A percentile compares a stretch with the other conserved stretches of the same genome.
phyloP scores from a whole-genome alignment of 192 early-diverging fungal species.

The Neocallimastix lanati region DNA sequence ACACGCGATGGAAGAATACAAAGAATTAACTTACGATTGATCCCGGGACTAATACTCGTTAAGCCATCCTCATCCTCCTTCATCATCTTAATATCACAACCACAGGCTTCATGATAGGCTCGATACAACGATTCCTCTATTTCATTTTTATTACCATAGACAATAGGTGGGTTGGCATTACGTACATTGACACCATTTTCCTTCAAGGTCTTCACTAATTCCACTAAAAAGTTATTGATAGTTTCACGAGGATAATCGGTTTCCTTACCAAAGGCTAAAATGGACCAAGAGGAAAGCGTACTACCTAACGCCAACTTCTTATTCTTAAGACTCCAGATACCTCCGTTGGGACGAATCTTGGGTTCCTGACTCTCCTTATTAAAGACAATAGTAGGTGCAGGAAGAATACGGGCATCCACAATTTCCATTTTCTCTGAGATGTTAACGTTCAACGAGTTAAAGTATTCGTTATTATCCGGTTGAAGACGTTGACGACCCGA shows the following conservation, averaged over 20 bases:
- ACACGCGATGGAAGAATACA: conserved; percentile 43
- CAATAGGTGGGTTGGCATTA: not conserved
- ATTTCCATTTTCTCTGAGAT: conserved; percentile 23
- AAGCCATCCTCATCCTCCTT: not conserved
- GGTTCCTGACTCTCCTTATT: conserved; percentile 38
- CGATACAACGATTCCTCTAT: conserved; percentile 47
- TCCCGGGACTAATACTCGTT: conserved; percentile 20
- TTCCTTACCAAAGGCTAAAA: conserved; percentile 53
- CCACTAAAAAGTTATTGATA: conserved; percentile 52
- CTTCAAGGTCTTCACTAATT: conserved; percentile 50
- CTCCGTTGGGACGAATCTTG: not conserved
- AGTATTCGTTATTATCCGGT: conserved; percentile 47
- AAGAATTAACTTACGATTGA: conserved; percentile 56
- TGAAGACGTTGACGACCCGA: conserved; percentile 48
- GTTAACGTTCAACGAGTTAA: conserved; percentile 56
- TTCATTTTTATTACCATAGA: conserved; percentile 21
- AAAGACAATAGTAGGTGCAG: conserved; percentile 57
- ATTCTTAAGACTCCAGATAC: conserved; percentile 7
- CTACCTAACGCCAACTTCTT: conserved; percentile 18
- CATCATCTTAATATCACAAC: not conserved
- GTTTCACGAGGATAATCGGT: conserved; percentile 21
- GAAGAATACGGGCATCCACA: conserved; percentile 44
- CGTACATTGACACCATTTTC: conserved; percentile 50
- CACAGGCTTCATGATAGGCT: conserved; percentile 48
- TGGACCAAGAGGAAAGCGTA: conserved; percentile 56